Percentiles rank a stretch among this genome's conserved stretches.
Evolutionary conservation across 2,329 filamentous ascomycete genomes (phyloP).

Genomic region (Thelonectria rubi): DNA sequence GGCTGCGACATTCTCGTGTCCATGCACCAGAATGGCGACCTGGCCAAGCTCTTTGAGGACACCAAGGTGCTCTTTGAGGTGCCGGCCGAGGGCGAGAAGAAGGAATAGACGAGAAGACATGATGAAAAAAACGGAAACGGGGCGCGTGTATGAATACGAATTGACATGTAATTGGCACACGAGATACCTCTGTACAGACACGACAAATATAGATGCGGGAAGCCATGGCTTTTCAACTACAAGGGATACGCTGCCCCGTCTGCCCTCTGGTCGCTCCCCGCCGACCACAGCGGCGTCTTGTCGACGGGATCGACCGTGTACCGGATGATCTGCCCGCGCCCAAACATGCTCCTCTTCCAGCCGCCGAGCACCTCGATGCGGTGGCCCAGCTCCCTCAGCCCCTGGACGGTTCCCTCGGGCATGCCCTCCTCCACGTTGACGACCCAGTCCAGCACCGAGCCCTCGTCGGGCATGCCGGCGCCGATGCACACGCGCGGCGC

Average conservation of each 20-base stretch:
- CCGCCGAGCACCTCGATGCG: slow-evolving; percentile 74
- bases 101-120: slow-evolving; percentile 44
- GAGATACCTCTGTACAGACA: slow-evolving; percentile 41
- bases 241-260: slow-evolving; percentile 67
- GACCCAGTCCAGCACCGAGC: slow-evolving; percentile 66
- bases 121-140: not conserved
- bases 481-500: slow-evolving; percentile 91
- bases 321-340: slow-evolving; percentile 86
- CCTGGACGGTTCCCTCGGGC: slow-evolving; percentile 70
- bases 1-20: slow-evolving; percentile 97
- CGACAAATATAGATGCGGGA: slow-evolving; percentile 32
- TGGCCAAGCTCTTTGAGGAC: slow-evolving; percentile 91
- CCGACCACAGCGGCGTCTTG: slow-evolving; percentile 79
- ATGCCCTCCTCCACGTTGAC: slow-evolving; percentile 90
- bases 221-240: slow-evolving; percentile 7
- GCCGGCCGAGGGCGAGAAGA: slow-evolving; percentile 49
- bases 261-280: slow-evolving; percentile 85
- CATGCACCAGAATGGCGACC: slow-evolving; percentile 95
- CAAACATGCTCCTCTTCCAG: slow-evolving; percentile 75
- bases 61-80: slow-evolving; percentile 80
- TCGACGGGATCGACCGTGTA: slow-evolving; percentile 76
- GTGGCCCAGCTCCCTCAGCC: slow-evolving; percentile 76
- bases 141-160: slow-evolving; percentile 39
- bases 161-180: slow-evolving; percentile 37
- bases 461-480: slow-evolving; percentile 71